phyloP scores from a whole-genome alignment of 495 filamentous ascomycete species.

The Penicillium herquei region DNA sequence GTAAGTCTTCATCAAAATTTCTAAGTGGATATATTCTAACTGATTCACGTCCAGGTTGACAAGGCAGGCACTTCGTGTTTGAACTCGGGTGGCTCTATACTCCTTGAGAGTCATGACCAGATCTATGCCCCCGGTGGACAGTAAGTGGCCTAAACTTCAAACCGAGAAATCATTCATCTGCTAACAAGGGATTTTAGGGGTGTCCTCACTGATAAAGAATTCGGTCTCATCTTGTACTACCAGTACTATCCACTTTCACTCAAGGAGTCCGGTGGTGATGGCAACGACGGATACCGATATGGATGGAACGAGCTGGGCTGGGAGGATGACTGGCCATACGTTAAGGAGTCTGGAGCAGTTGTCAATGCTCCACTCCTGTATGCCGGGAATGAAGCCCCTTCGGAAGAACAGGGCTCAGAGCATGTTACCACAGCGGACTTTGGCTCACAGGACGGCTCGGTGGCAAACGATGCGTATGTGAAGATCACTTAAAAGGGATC shows the following conservation, averaged over 20 bases:
- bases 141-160: conserved; percentile 18
- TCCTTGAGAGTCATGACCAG: conserved; percentile 59
- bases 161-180: not conserved
- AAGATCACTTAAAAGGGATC: not conserved
- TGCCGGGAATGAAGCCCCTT: not conserved
- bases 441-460: not conserved
- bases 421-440: not conserved
- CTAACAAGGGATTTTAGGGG: conserved; percentile 25
- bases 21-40: not conserved
- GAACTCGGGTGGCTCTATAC: conserved; percentile 58
- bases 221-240: conserved; percentile 64
- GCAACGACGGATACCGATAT: conserved; percentile 57
- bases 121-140: conserved; percentile 74
- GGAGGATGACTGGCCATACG: conserved; percentile 56
- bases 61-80: conserved; percentile 54
- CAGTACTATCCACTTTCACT: conserved; percentile 56
- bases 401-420: not conserved
- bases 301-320: conserved; percentile 64
- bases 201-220: conserved; percentile 41
- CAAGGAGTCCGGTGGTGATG: conserved; percentile 50
- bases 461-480: not conserved
- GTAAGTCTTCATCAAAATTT: conserved; percentile 30
- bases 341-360: not conserved
- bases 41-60: conserved; percentile 45
- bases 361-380: not conserved